Percentiles rank a stretch among this genome's conserved stretches.
Conservation (phyloP, 805 yeast species). For the Suhomyces tanzawaensis region DNA sequence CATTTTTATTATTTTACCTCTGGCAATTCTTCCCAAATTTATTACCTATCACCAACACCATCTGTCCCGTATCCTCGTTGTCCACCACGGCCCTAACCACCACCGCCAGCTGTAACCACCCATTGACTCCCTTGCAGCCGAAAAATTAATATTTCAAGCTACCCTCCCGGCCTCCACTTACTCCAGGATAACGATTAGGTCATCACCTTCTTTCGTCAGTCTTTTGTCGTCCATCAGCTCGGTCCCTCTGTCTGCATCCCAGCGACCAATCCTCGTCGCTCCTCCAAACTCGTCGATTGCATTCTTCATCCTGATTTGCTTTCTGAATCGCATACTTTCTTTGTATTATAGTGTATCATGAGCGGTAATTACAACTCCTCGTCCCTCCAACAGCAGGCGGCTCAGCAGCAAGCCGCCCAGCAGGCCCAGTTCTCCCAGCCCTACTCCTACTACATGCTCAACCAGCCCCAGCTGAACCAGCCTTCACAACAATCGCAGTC, state of each 20-base stretch:
- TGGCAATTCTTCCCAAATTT: background rate
- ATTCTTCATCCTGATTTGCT: background rate
- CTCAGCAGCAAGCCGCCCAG: constrained; percentile 1
- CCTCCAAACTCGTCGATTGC: background rate
- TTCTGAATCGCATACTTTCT: background rate
- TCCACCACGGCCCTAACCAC: background rate
- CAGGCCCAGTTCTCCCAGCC: constrained; percentile 10
- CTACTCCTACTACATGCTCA: constrained; percentile 12
- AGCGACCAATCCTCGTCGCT: background rate
- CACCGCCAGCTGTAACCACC: too few species aligned
- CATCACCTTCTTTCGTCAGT: background rate
- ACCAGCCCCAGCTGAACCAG: constrained; percentile 11
- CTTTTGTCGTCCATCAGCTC: background rate
- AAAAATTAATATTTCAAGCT: too few species aligned
- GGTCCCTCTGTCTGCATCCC: background rate
- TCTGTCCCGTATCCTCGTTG: too few species aligned
- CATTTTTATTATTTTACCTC: background rate
- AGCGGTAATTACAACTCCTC: constrained; percentile 5
- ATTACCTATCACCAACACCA: background rate
- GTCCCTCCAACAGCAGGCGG: constrained; percentile 4
- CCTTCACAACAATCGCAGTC: constrained; percentile 11
- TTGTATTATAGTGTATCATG: constrained; percentile 1
- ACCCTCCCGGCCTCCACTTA: too few species aligned
- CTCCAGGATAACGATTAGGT: too few species aligned
- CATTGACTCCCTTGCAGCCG: too few species aligned